phyloP scores from a whole-genome alignment of 805 yeast species.

The Grigorovia transvaalensis region DNA sequence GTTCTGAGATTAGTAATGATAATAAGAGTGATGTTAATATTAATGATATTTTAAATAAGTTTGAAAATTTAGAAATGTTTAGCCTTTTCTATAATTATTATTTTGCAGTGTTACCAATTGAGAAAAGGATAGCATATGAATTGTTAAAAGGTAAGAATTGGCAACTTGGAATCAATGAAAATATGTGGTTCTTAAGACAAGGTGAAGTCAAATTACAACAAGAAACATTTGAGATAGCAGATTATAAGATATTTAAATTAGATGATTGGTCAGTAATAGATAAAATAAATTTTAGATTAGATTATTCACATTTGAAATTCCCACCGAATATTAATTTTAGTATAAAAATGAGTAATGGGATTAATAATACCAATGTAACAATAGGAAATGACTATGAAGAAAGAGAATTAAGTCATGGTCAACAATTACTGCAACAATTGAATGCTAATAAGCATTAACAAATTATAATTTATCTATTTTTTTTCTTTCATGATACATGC shows the following conservation, averaged over 20 bases:
- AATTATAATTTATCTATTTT: neutral
- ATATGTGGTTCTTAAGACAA: slow-evolving; percentile 33
- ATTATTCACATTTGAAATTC: slow-evolving; percentile 20
- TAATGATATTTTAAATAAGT: slow-evolving; percentile 17
- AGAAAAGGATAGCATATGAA: slow-evolving; percentile 30
- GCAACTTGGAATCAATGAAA: slow-evolving; percentile 27
- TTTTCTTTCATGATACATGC: neutral
- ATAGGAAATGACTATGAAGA: neutral
- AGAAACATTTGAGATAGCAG: slow-evolving; percentile 34
- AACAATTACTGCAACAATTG: slow-evolving; percentile 23
- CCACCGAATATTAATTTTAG: neutral
- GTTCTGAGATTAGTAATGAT: slow-evolving; percentile 12
- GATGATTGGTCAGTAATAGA: slow-evolving; percentile 36
- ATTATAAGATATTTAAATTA: slow-evolving; percentile 35
- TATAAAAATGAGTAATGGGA: neutral
- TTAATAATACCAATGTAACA: neutral
- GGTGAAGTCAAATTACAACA: slow-evolving; percentile 31
- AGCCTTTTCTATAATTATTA: slow-evolving; percentile 37
- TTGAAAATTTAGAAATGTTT: slow-evolving; percentile 25
- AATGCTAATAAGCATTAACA: slow-evolving; percentile 3
- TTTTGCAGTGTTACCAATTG: slow-evolving; percentile 34
- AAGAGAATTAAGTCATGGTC: slow-evolving; percentile 15
- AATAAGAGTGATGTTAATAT: neutral
- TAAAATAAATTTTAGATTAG: slow-evolving; percentile 32
- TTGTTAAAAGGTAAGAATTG: slow-evolving; percentile 31